These are phyloP conservation scores for Effrenium voratum DNA, from an alignment of 73 alveolate species.

Conservation along the genomic window DNA sequence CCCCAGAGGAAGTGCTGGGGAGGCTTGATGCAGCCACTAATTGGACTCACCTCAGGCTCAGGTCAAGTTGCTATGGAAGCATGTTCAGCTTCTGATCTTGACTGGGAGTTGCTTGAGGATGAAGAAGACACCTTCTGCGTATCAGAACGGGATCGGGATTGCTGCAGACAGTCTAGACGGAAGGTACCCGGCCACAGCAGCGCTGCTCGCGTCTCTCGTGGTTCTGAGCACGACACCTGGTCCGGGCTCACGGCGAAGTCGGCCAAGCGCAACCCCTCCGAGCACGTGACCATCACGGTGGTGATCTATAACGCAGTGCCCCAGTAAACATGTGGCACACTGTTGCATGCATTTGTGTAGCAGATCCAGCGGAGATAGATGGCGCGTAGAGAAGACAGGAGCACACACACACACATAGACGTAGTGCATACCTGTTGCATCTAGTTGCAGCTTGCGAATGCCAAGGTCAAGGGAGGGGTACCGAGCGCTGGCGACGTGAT, in stretches of 20 bases:
- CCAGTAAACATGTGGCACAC: no score
- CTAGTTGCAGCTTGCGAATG: not conserved
- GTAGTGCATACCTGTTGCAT: not conserved
- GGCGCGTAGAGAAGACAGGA: no score
- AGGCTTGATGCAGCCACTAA: no score
- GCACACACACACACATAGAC: not conserved
- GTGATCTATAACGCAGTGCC: constrained; percentile 43
- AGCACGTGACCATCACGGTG: constrained; percentile 67
- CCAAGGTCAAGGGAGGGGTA: constrained; percentile 53
- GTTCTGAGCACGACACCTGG: constrained; percentile 68
- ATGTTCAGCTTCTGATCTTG: no score
- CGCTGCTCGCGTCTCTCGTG: constrained; percentile 66
- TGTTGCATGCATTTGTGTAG: no score
- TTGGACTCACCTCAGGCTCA: no score
- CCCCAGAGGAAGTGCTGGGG: not conserved
- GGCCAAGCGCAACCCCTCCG: not conserved
- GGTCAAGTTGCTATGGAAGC: no score
- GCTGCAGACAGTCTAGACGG: no score
- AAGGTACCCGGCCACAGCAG: constrained; percentile 69
- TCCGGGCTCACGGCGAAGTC: constrained; percentile 9
- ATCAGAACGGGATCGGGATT: no score
- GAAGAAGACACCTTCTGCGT: no score
- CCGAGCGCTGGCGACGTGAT: constrained; percentile 32
- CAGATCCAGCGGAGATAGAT: no score
- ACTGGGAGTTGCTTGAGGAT: no score